Conservation (phyloP, 495 filamentous ascomycete species). For the Tuber indicum region DNA sequence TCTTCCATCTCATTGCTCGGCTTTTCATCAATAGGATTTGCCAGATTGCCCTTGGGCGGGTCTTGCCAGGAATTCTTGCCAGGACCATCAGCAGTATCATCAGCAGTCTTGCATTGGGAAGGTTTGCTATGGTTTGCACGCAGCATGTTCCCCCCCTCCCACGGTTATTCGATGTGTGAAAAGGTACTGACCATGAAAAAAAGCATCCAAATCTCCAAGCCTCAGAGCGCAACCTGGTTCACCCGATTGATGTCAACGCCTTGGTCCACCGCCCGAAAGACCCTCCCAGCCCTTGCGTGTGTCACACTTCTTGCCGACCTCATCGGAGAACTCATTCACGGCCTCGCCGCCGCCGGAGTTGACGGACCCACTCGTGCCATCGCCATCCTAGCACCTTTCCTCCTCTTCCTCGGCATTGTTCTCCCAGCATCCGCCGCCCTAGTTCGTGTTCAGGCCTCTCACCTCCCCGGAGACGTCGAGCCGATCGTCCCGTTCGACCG, state of each 20-base stretch:
- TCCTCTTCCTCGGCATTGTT: slow-evolving; percentile 46
- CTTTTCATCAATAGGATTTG: slow-evolving; percentile 21
- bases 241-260: background rate
- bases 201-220: slow-evolving; percentile 31
- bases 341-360: slow-evolving; percentile 9
- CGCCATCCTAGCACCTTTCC: slow-evolving; percentile 25
- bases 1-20: background rate
- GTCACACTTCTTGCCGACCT: slow-evolving; percentile 39
- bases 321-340: slow-evolving; percentile 16
- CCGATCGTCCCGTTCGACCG: slow-evolving; percentile 72
- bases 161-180: background rate
- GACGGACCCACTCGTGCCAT: slow-evolving; percentile 35
- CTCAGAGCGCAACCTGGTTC: slow-evolving; percentile 22
- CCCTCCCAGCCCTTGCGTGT: slow-evolving; percentile 19
- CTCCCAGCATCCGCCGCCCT: slow-evolving; percentile 60
- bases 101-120: slow-evolving; percentile 42
- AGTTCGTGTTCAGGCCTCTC: slow-evolving; percentile 63
- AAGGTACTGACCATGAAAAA: background rate
- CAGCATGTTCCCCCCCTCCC: slow-evolving; percentile 30
- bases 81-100: slow-evolving; percentile 39
- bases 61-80: slow-evolving; percentile 43
- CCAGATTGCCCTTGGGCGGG: slow-evolving; percentile 39
- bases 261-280: slow-evolving; percentile 19
- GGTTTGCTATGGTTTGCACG: slow-evolving; percentile 30
- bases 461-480: slow-evolving; percentile 62